phyloP scores from a whole-genome alignment of 2,329 filamentous ascomycete species.

The Epichloe hybrida region DNA sequence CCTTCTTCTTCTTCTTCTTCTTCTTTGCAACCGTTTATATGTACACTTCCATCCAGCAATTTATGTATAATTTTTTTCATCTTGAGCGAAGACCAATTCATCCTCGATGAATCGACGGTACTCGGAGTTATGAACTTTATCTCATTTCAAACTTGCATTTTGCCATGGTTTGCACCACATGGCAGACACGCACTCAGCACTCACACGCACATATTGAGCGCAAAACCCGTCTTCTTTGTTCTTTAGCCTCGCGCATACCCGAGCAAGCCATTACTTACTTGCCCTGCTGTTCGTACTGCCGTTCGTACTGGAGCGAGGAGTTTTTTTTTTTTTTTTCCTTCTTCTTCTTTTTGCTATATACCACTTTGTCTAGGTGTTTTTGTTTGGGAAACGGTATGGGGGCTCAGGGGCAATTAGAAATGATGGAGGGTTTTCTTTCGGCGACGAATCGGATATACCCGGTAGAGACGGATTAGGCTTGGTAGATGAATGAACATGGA shows the following conservation, averaged over 20 bases:
- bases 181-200: not conserved
- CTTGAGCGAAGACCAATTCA: not conserved
- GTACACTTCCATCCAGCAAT: too few species aligned
- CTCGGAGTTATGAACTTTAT: too few species aligned
- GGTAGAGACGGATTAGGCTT: not conserved
- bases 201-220: not conserved
- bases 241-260: not conserved
- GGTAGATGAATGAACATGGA: not conserved
- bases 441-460: constrained; percentile 1
- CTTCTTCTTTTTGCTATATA: constrained; percentile 1
- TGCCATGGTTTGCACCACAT: not conserved
- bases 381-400: not conserved
- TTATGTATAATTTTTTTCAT: not conserved
- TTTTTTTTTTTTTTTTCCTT: too few species aligned
- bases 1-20: too few species aligned
- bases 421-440: constrained; percentile 8
- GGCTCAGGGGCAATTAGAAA: not conserved
- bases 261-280: constrained; percentile 1
- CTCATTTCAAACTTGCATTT: not conserved
- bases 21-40: too few species aligned
- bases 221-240: not conserved
- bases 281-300: not conserved
- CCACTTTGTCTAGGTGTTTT: not conserved
- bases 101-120: not conserved
- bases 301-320: constrained; percentile 1